Conservation (phyloP, 1,284 basidiomycete genomes). For the Pseudozyma sp. region DNA sequence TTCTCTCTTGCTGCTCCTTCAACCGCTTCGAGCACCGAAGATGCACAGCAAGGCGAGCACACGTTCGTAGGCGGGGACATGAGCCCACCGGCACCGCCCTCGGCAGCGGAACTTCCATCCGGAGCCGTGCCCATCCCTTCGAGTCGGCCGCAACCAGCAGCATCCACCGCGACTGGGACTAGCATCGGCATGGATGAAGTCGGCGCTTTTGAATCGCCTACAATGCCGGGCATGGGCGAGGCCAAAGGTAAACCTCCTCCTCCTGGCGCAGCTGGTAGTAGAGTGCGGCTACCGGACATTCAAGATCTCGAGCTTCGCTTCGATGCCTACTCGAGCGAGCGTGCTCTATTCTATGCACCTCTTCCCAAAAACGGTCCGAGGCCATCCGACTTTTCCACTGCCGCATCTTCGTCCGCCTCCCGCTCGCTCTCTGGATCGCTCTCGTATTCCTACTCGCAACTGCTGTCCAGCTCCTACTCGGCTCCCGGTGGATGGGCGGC, state of each 20-base stretch:
- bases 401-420: constrained; percentile 29
- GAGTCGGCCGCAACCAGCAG: neutral
- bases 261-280: constrained; percentile 27
- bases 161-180: neutral
- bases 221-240: neutral
- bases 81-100: constrained; percentile 12
- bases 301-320: constrained; percentile 44
- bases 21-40: neutral
- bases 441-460: constrained; percentile 43
- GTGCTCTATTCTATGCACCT: constrained; percentile 44
- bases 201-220: neutral
- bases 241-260: constrained; percentile 10
- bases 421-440: constrained; percentile 35
- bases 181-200: neutral
- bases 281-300: constrained; percentile 36
- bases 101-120: neutral
- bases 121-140: constrained; percentile 14
- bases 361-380: constrained; percentile 33
- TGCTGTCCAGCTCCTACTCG: constrained; percentile 38
- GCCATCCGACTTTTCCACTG: constrained; percentile 30
- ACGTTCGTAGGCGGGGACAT: constrained; percentile 5
- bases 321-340: constrained; percentile 34
- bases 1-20: constrained; percentile 7
- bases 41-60: neutral
- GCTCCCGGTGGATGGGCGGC: constrained; percentile 43